These are phyloP conservation scores for Rhipidocladum racemiflorum DNA, from an alignment of 176 grass and related monocot species.

Conservation along the genomic window DNA sequence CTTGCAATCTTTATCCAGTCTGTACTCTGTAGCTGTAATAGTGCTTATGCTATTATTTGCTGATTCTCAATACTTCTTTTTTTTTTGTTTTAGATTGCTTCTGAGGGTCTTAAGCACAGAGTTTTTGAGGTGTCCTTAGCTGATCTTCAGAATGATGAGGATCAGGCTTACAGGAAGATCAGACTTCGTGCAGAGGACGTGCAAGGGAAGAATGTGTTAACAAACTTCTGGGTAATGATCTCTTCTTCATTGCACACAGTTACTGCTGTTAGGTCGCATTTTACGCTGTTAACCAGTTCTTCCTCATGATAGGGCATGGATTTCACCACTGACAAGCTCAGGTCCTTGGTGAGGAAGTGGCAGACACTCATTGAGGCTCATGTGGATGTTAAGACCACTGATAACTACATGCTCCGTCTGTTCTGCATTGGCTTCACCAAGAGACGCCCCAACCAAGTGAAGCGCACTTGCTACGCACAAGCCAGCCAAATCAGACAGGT, in stretches of 20 bases:
- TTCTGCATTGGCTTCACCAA: constrained; percentile 95
- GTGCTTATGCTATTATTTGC: background rate
- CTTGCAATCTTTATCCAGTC: background rate
- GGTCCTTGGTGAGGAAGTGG: constrained; percentile 84
- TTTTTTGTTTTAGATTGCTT: constrained; percentile 65
- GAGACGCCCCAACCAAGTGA: constrained; percentile 80
- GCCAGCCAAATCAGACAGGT: constrained; percentile 89
- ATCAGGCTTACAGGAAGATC: constrained; percentile 89
- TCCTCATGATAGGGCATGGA: constrained; percentile 53
- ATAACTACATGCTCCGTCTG: constrained; percentile 71
- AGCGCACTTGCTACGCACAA: constrained; percentile 92
- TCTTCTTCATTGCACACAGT: no score
- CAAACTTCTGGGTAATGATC: constrained; percentile 79
- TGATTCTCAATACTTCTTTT: background rate
- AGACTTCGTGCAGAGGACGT: constrained; percentile 78
- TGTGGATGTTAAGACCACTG: constrained; percentile 90
- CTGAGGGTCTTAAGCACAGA: constrained; percentile 81
- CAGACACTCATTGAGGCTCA: constrained; percentile 88
- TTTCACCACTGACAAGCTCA: constrained; percentile 77
- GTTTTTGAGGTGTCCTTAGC: constrained; percentile 85
- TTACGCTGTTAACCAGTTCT: background rate
- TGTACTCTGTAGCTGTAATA: background rate
- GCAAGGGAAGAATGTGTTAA: constrained; percentile 77
- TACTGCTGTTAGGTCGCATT: background rate
- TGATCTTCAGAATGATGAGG: constrained; percentile 79